A percentile compares a stretch with the other conserved stretches of the same genome.
phyloP scores from a whole-genome alignment of 116 monocot genomes.

The Posidonia oceanica region DNA sequence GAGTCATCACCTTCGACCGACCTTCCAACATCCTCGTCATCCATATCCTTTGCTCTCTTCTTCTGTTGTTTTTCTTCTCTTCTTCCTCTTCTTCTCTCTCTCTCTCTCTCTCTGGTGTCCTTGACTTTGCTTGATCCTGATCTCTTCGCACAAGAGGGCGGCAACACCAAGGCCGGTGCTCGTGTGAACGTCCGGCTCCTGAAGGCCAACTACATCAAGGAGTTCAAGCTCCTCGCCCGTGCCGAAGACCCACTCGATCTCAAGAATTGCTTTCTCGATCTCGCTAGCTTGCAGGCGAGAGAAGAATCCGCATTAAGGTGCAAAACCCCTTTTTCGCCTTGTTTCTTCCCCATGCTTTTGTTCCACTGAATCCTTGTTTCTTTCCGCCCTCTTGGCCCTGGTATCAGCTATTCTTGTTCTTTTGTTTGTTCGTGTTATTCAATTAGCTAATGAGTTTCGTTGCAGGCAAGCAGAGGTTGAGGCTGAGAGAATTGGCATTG shows the following conservation, averaged over 20 bases:
- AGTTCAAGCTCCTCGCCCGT: slow-evolving; percentile 41
- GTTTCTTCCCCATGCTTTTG: neutral
- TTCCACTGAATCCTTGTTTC: neutral
- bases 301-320: slow-evolving; percentile 80
- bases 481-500: slow-evolving; percentile 80
- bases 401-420: too few relatives aligned
- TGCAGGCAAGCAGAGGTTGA: slow-evolving; percentile 82
- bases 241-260: slow-evolving; percentile 73
- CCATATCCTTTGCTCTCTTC: slow-evolving; percentile 40
- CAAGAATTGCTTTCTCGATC: slow-evolving; percentile 59
- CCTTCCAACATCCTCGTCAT: slow-evolving; percentile 70
- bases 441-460: neutral
- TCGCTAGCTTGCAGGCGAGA: slow-evolving; percentile 50
- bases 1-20: slow-evolving; percentile 75
- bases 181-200: slow-evolving; percentile 47
- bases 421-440: neutral
- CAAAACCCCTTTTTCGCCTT: neutral
- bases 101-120: neutral
- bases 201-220: slow-evolving; percentile 60
- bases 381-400: too few relatives aligned
- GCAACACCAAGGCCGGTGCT: slow-evolving; percentile 15
- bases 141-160: slow-evolving; percentile 45
- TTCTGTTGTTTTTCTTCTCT: neutral
- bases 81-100: neutral
- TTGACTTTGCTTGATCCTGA: neutral